Evolutionary conservation across 2,329 filamentous ascomycete genomes (phyloP).

Genomic region (Coniella vitis): DNA sequence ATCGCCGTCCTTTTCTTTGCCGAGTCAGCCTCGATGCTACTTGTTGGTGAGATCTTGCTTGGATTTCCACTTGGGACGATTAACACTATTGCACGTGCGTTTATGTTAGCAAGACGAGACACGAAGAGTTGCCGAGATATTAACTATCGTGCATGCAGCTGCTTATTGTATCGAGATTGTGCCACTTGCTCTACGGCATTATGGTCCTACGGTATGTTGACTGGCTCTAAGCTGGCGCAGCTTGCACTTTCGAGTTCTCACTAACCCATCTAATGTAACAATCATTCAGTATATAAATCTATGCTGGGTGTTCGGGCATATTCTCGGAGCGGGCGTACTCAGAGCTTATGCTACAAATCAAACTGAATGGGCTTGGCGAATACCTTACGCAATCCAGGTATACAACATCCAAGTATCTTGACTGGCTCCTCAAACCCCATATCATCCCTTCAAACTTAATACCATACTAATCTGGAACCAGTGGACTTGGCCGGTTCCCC

Average conservation of each 20-base stretch:
- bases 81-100: conserved; percentile 4
- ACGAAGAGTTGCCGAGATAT: too few relatives aligned
- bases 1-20: background rate
- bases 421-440: conserved; percentile 23
- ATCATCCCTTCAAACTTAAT: conserved; percentile 1
- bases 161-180: conserved; percentile 3
- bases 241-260: too few relatives aligned
- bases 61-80: conserved; percentile 2
- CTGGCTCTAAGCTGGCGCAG: too few relatives aligned
- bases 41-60: conserved; percentile 1
- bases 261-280: too few relatives aligned
- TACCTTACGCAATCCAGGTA: conserved; percentile 2
- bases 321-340: background rate
- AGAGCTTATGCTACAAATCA: background rate
- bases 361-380: conserved; percentile 1
- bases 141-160: background rate
- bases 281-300: conserved; percentile 1
- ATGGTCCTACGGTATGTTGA: conserved; percentile 1
- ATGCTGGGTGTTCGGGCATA: conserved; percentile 2
- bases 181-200: conserved; percentile 1
- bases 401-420: too few relatives aligned
- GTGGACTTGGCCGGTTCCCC: conserved; percentile 36
- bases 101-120: too few relatives aligned
- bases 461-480: conserved; percentile 21
- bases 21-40: background rate